These are phyloP conservation scores for Aspergillus bertholletiae DNA, from an alignment of 495 filamentous ascomycete genomes.

Conservation along the genomic window DNA sequence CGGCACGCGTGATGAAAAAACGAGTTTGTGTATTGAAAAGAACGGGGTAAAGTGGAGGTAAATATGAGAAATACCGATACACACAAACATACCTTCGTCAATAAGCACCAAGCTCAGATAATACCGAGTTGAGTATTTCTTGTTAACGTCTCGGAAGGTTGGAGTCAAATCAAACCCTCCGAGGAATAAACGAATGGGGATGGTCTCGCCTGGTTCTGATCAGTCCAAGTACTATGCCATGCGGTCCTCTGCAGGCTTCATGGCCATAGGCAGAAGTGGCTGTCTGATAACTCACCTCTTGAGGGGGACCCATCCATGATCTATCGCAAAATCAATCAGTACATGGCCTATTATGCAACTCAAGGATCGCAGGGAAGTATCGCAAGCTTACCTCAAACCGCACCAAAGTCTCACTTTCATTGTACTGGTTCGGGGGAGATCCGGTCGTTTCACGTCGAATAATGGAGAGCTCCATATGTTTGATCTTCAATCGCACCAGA, in stretches of 20 bases:
- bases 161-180: slow-evolving; percentile 97
- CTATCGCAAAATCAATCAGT: slow-evolving; percentile 36
- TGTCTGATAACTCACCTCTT: slow-evolving; percentile 64
- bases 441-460: slow-evolving; percentile 96
- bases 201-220: slow-evolving; percentile 73
- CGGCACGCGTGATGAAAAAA: background rate
- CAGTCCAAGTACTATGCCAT: slow-evolving; percentile 12
- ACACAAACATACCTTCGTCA: slow-evolving; percentile 70
- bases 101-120: slow-evolving; percentile 96
- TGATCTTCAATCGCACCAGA: slow-evolving; percentile 96
- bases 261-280: background rate
- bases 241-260: background rate
- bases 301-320: slow-evolving; percentile 99
- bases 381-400: slow-evolving; percentile 77
- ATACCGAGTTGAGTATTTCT: slow-evolving; percentile 98
- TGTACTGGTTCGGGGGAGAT: slow-evolving; percentile 99
- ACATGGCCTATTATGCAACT: background rate
- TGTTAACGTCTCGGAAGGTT: slow-evolving; percentile 99
- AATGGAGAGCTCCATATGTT: slow-evolving; percentile 99
- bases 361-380: background rate
- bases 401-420: slow-evolving; percentile 97
- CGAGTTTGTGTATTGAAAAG: background rate
- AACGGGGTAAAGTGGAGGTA: background rate
- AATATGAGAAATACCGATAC: slow-evolving; percentile 3
- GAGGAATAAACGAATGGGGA: slow-evolving; percentile 95